Conservation (phyloP, 352 stramenopile genomes). For the Pythium folliculosum region DNA sequence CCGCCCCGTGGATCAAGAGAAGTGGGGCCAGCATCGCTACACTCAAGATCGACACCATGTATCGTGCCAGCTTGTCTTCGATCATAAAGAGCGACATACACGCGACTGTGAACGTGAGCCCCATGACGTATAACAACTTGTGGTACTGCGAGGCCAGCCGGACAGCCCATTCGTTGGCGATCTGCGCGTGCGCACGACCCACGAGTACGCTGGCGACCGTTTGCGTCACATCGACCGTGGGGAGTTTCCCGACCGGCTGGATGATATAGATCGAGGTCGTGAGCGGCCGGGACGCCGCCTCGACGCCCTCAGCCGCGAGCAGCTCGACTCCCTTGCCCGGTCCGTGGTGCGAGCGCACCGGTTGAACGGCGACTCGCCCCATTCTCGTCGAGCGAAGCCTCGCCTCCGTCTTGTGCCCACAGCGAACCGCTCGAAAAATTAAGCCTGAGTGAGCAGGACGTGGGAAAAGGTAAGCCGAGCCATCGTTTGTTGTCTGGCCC, state of each 20-base stretch:
- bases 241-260: conserved; percentile 18
- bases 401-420: background rate
- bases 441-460: background rate
- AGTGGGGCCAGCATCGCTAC: background rate
- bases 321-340: conserved; percentile 4
- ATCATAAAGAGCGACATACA: background rate
- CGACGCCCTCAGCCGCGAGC: background rate
- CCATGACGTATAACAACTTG: conserved; percentile 6
- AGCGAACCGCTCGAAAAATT: background rate
- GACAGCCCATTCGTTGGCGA: background rate
- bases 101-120: background rate
- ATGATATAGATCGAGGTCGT: conserved; percentile 20
- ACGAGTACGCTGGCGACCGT: conserved; percentile 11
- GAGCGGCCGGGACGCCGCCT: background rate
- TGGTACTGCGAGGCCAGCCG: background rate
- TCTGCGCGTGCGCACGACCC: background rate
- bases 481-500: background rate
- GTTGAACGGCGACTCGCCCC: background rate
- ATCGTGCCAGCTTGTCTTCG: background rate
- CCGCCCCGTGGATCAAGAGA: conserved; percentile 2
- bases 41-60: background rate
- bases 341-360: background rate
- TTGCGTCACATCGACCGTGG: conserved; percentile 9
- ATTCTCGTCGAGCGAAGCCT: background rate
- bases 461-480: background rate